A percentile compares a stretch with the other conserved stretches of the same genome.
Evolutionary conservation across 108 stramenopile species (phyloP).

Genomic region (Cylindrotheca fusiformis): DNA sequence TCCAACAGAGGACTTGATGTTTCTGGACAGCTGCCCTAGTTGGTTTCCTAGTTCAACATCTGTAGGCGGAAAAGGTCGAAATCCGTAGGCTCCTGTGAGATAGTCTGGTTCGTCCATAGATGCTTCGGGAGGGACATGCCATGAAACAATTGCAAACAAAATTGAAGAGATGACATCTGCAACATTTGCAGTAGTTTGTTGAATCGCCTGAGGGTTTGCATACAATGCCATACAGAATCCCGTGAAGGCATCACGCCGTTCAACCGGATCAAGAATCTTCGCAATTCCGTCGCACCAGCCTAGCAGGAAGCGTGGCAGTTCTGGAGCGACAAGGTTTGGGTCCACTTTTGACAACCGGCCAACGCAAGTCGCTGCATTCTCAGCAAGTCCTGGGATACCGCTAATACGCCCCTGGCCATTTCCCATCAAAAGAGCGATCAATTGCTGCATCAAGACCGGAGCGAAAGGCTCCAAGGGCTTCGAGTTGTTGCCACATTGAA

Average conservation of each 20-base stretch:
- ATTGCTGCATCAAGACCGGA: slow-evolving; percentile 51
- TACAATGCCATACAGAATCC: slow-evolving; percentile 65
- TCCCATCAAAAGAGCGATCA: slow-evolving; percentile 83
- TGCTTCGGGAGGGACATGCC: slow-evolving; percentile 27
- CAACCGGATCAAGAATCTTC: slow-evolving; percentile 56
- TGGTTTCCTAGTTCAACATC: slow-evolving; percentile 50
- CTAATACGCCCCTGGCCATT: slow-evolving; percentile 47
- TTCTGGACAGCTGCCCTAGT: slow-evolving; percentile 52
- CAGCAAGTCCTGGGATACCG: slow-evolving; percentile 66
- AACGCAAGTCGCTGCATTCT: slow-evolving; percentile 87
- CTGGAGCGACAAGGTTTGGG: slow-evolving; percentile 77
- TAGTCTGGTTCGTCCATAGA: slow-evolving; percentile 3
- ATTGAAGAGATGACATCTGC: slow-evolving; percentile 55
- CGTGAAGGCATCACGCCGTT: slow-evolving; percentile 76
- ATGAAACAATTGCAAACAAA: slow-evolving; percentile 70
- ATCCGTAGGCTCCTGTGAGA: slow-evolving; percentile 53
- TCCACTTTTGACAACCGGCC: slow-evolving; percentile 85
- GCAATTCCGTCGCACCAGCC: slow-evolving; percentile 85
- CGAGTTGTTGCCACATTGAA: slow-evolving; percentile 69
- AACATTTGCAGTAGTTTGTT: slow-evolving; percentile 31
- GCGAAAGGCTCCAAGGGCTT: slow-evolving; percentile 60
- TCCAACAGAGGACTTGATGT: slow-evolving; percentile 64
- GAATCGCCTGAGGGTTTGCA: slow-evolving; percentile 76
- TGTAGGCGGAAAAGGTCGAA: slow-evolving; percentile 56
- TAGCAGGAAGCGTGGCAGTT: slow-evolving; percentile 69